Evolutionary conservation across 305 asterid genomes (phyloP).

Genomic region (Fraxinus paxiana): DNA sequence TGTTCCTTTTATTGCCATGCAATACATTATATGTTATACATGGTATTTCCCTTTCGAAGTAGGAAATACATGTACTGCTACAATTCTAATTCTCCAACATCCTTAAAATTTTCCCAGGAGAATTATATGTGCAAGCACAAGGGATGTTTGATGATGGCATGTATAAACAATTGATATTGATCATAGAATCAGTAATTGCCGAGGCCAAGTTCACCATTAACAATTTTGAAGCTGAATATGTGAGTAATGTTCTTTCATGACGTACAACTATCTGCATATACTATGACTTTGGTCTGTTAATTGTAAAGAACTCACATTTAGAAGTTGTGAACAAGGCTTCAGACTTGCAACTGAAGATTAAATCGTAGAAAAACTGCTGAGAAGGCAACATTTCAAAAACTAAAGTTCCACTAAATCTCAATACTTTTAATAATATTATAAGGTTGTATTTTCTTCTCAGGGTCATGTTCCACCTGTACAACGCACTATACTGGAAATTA

Average conservation of each 20-base stretch:
- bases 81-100: constrained; percentile 16
- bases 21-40: background rate
- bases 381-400: constrained; percentile 17
- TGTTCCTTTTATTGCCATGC: constrained; percentile 12
- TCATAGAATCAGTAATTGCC: constrained; percentile 63
- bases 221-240: constrained; percentile 89
- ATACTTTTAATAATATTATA: background rate
- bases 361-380: constrained; percentile 6
- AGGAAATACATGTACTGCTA: constrained; percentile 13
- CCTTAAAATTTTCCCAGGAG: constrained; percentile 56
- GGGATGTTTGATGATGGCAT: constrained; percentile 67
- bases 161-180: constrained; percentile 64
- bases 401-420: constrained; percentile 4
- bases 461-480: constrained; percentile 83
- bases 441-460: constrained; percentile 36
- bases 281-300: constrained; percentile 11
- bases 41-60: background rate
- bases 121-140: constrained; percentile 78
- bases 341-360: constrained; percentile 12
- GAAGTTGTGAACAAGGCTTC: constrained; percentile 17
- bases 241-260: constrained; percentile 38
- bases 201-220: constrained; percentile 55
- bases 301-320: constrained; percentile 7
- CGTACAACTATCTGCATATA: constrained; percentile 17
- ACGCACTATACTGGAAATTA: constrained; percentile 75